Conservation (phyloP, 1,284 basidiomycete genomes). For the Malassezia pachydermatis region DNA sequence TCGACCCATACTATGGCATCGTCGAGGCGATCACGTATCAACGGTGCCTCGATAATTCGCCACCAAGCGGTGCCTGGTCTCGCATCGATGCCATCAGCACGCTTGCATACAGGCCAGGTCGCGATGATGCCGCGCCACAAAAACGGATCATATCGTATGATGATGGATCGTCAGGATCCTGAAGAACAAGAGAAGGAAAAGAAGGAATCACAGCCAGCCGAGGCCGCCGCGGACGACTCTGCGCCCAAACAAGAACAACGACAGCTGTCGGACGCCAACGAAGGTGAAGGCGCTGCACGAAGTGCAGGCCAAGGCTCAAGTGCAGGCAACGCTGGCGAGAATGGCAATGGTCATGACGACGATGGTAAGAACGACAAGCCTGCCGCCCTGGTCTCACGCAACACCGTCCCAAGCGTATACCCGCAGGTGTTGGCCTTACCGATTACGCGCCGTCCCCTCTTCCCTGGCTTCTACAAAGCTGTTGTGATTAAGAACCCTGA, state of each 20-base stretch:
- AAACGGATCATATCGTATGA: conserved; percentile 12
- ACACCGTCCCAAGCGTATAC: conserved; percentile 54
- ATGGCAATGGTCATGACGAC: background rate
- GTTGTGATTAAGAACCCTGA: conserved; percentile 54
- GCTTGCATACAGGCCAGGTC: no score
- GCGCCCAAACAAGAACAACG: no score
- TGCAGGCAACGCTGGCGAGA: background rate
- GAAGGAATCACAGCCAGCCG: background rate
- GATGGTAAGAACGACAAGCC: background rate
- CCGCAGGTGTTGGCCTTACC: conserved; percentile 91
- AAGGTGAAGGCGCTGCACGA: no score
- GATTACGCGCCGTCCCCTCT: conserved; percentile 86
- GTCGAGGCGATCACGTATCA: no score
- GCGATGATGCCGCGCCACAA: conserved; percentile 24
- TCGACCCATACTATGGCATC: no score
- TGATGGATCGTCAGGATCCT: conserved; percentile 1
- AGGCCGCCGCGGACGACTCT: background rate
- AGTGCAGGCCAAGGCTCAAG: no score
- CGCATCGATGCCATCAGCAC: no score
- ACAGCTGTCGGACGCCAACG: no score
- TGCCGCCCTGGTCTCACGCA: conserved; percentile 19
- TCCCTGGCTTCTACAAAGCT: conserved; percentile 79
- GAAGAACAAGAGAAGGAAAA: background rate
- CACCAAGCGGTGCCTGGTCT: no score
- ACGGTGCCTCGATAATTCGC: no score